A percentile compares a stretch with the other conserved stretches of the same genome.
These are phyloP conservation scores for Paraurostyla sp. DNA, from an alignment of 73 alveolate genomes.

Conservation along the genomic window DNA sequence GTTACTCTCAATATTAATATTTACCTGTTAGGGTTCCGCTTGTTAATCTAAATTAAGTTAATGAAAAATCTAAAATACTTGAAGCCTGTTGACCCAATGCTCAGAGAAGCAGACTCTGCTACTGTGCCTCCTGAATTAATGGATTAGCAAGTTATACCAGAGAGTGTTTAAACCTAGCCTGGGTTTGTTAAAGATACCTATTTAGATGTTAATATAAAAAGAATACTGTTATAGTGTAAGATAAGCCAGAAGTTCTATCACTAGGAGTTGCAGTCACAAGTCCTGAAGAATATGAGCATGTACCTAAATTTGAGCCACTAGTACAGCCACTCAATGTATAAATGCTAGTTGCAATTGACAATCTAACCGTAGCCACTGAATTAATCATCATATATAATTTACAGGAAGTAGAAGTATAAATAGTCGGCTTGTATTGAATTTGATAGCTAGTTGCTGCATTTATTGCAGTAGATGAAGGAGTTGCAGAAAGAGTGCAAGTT, in stretches of 20 bases:
- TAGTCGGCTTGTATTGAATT: no score
- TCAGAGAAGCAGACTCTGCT: neutral
- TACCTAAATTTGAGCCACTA: no score
- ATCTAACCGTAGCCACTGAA: no score
- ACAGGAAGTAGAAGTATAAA: no score
- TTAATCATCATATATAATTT: no score
- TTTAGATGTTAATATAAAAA: neutral
- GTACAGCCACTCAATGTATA: no score
- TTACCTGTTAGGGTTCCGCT: neutral
- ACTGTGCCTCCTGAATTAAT: neutral
- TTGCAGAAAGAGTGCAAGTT: no score
- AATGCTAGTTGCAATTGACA: no score
- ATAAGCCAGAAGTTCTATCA: neutral
- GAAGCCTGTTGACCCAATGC: conserved; percentile 23
- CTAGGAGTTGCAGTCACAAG: neutral
- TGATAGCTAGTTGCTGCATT: no score
- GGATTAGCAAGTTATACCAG: neutral
- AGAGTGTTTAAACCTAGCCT: neutral
- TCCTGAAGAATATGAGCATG: no score
- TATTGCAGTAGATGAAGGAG: no score
- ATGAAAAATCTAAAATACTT: no score
- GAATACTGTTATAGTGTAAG: neutral
- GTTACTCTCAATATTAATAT: neutral
- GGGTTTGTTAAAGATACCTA: conserved; percentile 12
- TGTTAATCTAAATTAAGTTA: neutral